Base-by-base conservation (phyloP, 139 green algal species). In the Picochlorum sp. region DNA sequence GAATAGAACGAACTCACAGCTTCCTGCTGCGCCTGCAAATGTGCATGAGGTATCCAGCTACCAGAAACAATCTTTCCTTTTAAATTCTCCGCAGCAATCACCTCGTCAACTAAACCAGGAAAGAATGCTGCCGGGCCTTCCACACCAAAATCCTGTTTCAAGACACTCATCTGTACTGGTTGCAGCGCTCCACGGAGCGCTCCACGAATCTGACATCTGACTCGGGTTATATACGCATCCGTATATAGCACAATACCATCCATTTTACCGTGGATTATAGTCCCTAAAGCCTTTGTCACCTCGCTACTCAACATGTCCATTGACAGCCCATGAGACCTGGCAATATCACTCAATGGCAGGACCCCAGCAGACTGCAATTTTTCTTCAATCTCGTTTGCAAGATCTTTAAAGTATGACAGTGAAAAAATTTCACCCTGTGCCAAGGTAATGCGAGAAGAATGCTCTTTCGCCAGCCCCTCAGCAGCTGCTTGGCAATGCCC, bases 381-480 rank as follows among this genome's bases (percentile, higher is more conserved):
- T 24, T 94, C 84, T n/a, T 90, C 78, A 16, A 96, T 73, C 69
- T 97, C 92, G 2, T 77, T 69, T 4, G 84, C 85, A 14, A 97
- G 62, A 18, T 61, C 44, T 37, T 94, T 81, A 75, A 96, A 95
- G 74, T 95, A 96, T 24, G 59, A 26, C 1, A 28, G 28, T 1
- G 84, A 90, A 30, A 98, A 81, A 8, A 98, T 77, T 73, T 98
- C 92, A 4, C 90, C 90, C 34, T 94, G 83, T 2, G 86, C 58
- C 10, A 82, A 44, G 6, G 65, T 46, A 7, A 90, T 61, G 1
- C n/a, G 32, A n/a, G 74, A 82, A 11, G 24, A 38, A 30, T 68
- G 69, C 28, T 69, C 68, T 1, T 65, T 52, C 4, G 58, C 51
- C 58, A 74, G 28, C 21, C 18, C 49, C 60, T 56, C 26, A 2